phyloP scores from a whole-genome alignment of 345 rosid species.

The Populus davidiana region DNA sequence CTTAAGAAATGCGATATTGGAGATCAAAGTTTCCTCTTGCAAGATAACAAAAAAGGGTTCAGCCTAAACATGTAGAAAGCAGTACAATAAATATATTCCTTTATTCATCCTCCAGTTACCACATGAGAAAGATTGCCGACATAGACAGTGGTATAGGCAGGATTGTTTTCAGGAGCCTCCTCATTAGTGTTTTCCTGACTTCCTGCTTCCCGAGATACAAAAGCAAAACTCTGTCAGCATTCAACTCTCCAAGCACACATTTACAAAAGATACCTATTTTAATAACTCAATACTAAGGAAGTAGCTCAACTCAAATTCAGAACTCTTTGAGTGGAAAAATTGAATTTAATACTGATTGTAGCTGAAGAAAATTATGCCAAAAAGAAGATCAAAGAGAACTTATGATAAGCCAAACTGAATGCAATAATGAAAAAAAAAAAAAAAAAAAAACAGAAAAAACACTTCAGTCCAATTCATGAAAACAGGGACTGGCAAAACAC shows the following conservation, averaged over 20 bases:
- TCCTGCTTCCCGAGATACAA: slow-evolving; percentile 50
- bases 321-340: not conserved
- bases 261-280: not conserved
- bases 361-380: not conserved
- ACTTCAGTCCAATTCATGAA: not conserved
- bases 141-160: slow-evolving; percentile 89
- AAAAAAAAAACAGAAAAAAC: not conserved
- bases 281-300: not conserved
- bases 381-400: not conserved
- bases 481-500: not conserved
- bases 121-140: slow-evolving; percentile 94
- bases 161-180: slow-evolving; percentile 91
- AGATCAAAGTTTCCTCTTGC: not conserved
- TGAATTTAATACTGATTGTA: not conserved
- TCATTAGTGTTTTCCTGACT: slow-evolving; percentile 66
- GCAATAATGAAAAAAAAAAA: not conserved
- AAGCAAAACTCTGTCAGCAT: not conserved
- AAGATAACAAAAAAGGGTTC: not conserved
- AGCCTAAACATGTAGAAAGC: not conserved
- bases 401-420: not conserved
- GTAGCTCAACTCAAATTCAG: not conserved
- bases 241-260: not conserved
- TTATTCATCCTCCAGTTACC: slow-evolving; percentile 31
- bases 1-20: not conserved
- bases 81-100: not conserved